Conservation (phyloP, 116 monocot species). For the Posidonia oceanica region DNA sequence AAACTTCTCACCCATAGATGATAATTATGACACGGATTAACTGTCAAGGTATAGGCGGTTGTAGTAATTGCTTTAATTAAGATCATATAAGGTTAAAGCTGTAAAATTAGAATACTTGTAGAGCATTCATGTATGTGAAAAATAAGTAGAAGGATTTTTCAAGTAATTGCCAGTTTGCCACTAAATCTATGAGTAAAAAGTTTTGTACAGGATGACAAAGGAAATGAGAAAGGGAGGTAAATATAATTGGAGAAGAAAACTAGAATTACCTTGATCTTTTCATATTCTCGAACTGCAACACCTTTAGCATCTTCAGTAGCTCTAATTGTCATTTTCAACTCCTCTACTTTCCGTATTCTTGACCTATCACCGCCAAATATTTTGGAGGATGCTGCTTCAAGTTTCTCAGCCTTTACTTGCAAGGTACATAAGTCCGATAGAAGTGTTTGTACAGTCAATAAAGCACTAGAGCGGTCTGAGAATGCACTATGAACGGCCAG, state of each 20-base stretch:
- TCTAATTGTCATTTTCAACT: constrained; percentile 64
- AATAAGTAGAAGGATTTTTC: too few relatives aligned
- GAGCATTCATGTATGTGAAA: too few relatives aligned
- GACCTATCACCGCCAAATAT: constrained; percentile 77
- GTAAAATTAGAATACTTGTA: too few relatives aligned
- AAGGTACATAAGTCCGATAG: constrained; percentile 66
- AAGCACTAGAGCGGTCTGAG: constrained; percentile 71
- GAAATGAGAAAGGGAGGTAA: neutral
- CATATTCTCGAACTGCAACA: constrained; percentile 67
- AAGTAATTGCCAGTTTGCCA: neutral
- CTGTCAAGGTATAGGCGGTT: too few relatives aligned
- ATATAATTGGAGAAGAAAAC: neutral
- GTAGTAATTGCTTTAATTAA: too few relatives aligned
- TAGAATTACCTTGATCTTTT: constrained; percentile 75
- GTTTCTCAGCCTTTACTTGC: constrained; percentile 55
- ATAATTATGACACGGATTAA: too few relatives aligned
- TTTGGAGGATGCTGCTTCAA: constrained; percentile 75
- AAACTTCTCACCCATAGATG: too few relatives aligned
- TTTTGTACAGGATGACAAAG: neutral
- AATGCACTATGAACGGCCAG: constrained; percentile 77
- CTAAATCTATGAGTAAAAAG: neutral
- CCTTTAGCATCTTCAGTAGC: constrained; percentile 75
- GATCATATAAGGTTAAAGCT: too few relatives aligned
- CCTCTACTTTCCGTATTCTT: constrained; percentile 62
- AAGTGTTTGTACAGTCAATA: constrained; percentile 84